phyloP scores from a whole-genome alignment of 208 protist genomes.

The Leishmania amazonensis region DNA sequence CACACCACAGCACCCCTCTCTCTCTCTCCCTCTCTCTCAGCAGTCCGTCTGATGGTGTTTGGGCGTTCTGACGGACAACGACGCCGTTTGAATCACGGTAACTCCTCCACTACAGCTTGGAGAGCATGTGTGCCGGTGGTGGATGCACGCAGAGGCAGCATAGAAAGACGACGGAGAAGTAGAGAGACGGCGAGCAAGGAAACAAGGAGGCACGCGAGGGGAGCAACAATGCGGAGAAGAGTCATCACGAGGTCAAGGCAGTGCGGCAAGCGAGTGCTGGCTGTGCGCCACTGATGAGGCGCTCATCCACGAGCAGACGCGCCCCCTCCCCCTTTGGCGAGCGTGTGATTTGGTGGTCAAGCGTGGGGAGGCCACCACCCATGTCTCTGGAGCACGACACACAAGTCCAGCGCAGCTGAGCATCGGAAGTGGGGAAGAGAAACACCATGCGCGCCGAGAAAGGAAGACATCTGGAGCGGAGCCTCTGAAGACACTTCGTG shows the following conservation, averaged over 20 bases:
- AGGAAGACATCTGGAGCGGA: background rate
- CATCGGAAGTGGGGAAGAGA: background rate
- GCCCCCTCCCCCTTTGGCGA: background rate
- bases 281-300: background rate
- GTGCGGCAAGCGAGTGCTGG: background rate
- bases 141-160: background rate
- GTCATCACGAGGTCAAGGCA: background rate
- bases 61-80: background rate
- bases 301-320: background rate
- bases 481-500: background rate
- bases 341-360: background rate
- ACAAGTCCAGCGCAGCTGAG: background rate
- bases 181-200: background rate
- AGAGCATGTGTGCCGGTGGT: background rate
- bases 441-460: background rate
- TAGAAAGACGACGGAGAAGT: background rate
- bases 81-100: background rate
- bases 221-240: background rate
- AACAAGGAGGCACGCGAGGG: background rate
- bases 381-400: background rate
- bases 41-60: background rate
- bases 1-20: background rate
- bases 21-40: background rate
- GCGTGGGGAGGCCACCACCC: background rate
- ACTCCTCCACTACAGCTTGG: background rate